Base-by-base conservation (phyloP, 768 basidiomycete species). In the Coprinopsis strossmayeri region DNA sequence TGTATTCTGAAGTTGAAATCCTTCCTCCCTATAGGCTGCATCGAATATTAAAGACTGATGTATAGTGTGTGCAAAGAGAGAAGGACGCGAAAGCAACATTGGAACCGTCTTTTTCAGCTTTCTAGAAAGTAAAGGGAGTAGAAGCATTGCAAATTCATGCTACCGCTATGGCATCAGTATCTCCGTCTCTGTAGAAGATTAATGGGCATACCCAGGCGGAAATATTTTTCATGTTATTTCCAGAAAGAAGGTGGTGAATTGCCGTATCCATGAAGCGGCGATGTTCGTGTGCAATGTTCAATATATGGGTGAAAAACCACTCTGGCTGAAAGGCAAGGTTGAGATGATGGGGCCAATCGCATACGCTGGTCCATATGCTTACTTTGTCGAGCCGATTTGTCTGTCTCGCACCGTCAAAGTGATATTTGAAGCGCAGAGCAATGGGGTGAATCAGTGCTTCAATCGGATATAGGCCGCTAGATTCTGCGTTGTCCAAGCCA, bases 311-410 rank as follows among this genome's bases (percentile, higher is more conserved):
- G 61, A 98, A 89, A 59, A 91, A 97, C 91, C 94, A 98, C 64
- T 98, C 96, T 1, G 96, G 95, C 91, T 95, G 59, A 20, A 28
- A 46, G 49, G 7, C 27, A 21, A 28, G 34, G 45, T 34, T 34
- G 45, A n/a, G n/a, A n/a, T n/a, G n/a, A n/a, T n/a, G n/a, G n/a
- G 48, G 30, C 12, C 23, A 34, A 40, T 27, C 46, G 30, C 21
- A 32, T 45, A 46, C 17, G 34, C 13, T 23, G 27, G 23, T 17
- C 27, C 17, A n/a, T 2, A 23, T 10, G 41, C 49, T 44, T 45
- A 88, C 93, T 80, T 97, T 98, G 68, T 98, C 95, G 9, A 92
- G 64, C 45, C 90, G 76, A 64, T 97, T 99, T 0, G 96, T 99
- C 55, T 82, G 79, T 28, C 91, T 74, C 15, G 78, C 72, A 0